phyloP scores from a whole-genome alignment of 768 basidiomycete species.

The Xanthoconium stramineum region DNA sequence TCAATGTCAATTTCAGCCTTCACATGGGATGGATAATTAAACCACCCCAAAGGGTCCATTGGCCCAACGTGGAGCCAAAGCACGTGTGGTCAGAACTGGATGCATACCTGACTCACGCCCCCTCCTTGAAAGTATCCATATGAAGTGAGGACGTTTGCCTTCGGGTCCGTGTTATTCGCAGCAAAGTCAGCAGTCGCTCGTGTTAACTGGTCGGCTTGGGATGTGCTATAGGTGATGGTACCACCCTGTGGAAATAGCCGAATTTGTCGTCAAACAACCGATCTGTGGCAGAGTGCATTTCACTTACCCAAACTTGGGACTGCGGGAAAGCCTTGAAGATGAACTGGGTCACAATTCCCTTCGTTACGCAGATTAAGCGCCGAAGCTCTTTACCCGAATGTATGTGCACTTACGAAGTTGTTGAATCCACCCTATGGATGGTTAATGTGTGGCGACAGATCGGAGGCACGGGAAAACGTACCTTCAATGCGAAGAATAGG shows the following conservation, averaged over 20 bases:
- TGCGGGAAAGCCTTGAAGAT: constrained; percentile 44
- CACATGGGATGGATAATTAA: background rate
- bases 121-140: constrained; percentile 33
- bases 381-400: background rate
- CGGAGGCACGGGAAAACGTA: constrained; percentile 16
- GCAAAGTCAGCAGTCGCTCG: constrained; percentile 24
- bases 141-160: constrained; percentile 40
- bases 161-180: constrained; percentile 22
- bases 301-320: constrained; percentile 25
- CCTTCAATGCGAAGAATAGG: constrained; percentile 45
- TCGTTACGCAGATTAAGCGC: constrained; percentile 33
- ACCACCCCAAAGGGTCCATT: background rate
- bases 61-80: background rate
- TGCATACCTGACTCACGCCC: constrained; percentile 32
- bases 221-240: constrained; percentile 30
- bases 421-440: constrained; percentile 55
- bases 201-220: constrained; percentile 18
- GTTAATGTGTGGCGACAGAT: background rate
- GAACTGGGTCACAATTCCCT: constrained; percentile 61
- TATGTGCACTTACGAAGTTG: constrained; percentile 44
- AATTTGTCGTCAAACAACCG: constrained; percentile 2
- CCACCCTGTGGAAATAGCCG: constrained; percentile 42
- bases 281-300: background rate
- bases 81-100: constrained; percentile 2
- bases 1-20: constrained; percentile 5